Percentiles rank a stretch among this genome's conserved stretches.
phyloP scores from a whole-genome alignment of 2,329 filamentous ascomycete species.

The Colletotrichum godetiae region DNA sequence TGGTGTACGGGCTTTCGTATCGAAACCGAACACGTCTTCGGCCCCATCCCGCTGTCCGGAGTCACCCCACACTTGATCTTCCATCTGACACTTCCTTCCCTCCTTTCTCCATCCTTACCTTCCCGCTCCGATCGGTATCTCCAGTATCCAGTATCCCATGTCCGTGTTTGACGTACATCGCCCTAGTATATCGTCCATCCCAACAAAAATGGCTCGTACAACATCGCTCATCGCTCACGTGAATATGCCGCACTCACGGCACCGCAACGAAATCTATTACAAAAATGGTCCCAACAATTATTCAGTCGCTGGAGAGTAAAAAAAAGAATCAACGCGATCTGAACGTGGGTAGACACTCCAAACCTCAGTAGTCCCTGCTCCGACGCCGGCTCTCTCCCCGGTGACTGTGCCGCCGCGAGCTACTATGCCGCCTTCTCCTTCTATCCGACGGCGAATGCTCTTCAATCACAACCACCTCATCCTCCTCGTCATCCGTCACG shows the following conservation, averaged over 20 bases:
- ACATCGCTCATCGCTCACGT: neutral
- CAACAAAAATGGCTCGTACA: slow-evolving; percentile 2
- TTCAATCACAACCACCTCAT: slow-evolving; percentile 48
- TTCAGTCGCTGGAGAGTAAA: neutral
- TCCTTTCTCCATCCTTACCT: neutral
- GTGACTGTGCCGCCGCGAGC: slow-evolving; percentile 24
- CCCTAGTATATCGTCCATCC: neutral
- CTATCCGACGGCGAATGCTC: slow-evolving; percentile 47
- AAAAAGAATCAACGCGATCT: neutral
- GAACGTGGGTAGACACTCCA: neutral
- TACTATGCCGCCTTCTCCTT: slow-evolving; percentile 40
- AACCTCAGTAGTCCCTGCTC: slow-evolving; percentile 29
- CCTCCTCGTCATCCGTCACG: slow-evolving; percentile 42
- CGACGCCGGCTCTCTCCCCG: slow-evolving; percentile 25
- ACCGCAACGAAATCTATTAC: neutral
- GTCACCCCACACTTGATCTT: slow-evolving; percentile 6
- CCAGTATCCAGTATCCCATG: neutral
- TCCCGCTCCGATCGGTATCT: neutral
- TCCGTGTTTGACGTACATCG: neutral
- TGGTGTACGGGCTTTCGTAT: slow-evolving; percentile 17
- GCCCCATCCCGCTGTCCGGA: neutral
- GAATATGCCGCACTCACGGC: neutral
- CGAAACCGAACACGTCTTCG: slow-evolving; percentile 26
- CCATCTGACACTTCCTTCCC: slow-evolving; percentile 7
- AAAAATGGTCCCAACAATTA: neutral